Evolutionary conservation across 441 rosid species (phyloP), one percentile per base, ranked within the genome.

Genomic region (Euphorbia celastroides): DNA sequence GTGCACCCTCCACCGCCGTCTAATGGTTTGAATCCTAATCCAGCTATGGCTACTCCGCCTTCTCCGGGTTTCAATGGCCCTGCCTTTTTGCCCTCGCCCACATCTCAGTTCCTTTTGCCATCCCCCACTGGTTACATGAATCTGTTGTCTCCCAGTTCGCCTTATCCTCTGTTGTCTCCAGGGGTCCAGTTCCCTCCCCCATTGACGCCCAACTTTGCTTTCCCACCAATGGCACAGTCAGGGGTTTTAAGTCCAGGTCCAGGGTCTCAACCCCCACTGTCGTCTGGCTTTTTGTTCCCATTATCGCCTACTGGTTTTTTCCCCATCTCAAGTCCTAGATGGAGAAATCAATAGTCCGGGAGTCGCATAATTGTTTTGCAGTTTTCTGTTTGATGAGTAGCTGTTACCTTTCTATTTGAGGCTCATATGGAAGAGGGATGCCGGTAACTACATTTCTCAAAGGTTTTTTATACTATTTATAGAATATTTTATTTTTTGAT

Each of bases 181-280:
- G 86, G 87, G 72, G 5, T 70, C 60, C 86, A 81, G 63, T 84
- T 80, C 77, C 86, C 87, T 66, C 81, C 92, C 11, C 78, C 78
- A 16, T 23, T 84, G 66, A 74, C 86, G 0, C 87, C 86, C 28
- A 92, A 75, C 78, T 92, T 90, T 48, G 66, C 81, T 2, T 93
- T 90, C 42, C 84, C 97, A 32, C 90, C 86, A 0, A 54, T 77
- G 73, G 63, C 70, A 31, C 90, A 83, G 68, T 56, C 90, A 5
- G 96, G 97, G 70, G 78, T 90, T 70, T n/a, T n/a, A n/a, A n/a
- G n/a, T n/a, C 68, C 86, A 80, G 93, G 90, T 70, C 88, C 85
- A 38, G 93, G 88, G 66, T 84, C 93, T 11, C 93, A 80, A 30
- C 90, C 97, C 19, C 97, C 84, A 30, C 87, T 74, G 38, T 89